Conservation (phyloP, 2,329 filamentous ascomycete species). For the Ceratocystis huliohia region DNA sequence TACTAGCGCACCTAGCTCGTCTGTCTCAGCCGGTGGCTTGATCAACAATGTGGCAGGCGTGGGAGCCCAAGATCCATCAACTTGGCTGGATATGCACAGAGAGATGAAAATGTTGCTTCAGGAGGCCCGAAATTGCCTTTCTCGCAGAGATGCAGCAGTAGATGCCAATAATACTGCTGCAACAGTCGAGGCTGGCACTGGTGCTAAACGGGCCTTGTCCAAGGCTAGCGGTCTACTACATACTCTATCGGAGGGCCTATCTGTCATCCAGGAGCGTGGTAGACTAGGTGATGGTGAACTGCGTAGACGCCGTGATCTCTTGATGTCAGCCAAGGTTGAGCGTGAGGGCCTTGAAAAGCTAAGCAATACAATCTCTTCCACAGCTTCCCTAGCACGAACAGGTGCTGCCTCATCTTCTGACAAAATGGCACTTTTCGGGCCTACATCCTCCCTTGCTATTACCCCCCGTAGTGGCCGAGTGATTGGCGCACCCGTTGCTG, state of each 20-base stretch:
- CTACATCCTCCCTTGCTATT: constrained; percentile 24
- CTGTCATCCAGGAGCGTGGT: constrained; percentile 40
- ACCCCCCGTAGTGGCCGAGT: constrained; percentile 41
- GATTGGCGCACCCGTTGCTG: constrained; percentile 56
- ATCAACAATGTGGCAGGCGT: constrained; percentile 29
- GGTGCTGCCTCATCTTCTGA: constrained; percentile 38
- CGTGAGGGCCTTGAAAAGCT: constrained; percentile 63
- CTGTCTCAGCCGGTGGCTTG: constrained; percentile 36
- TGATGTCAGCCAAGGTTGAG: constrained; percentile 58
- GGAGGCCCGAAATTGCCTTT: constrained; percentile 52
- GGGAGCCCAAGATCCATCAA: constrained; percentile 45
- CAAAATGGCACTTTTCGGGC: constrained; percentile 38
- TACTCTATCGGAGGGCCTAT: constrained; percentile 53
- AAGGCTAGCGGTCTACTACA: constrained; percentile 52
- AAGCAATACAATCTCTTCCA: constrained; percentile 40
- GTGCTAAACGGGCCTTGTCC: constrained; percentile 62
- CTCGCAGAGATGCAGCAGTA: constrained; percentile 46
- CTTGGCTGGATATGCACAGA: constrained; percentile 64
- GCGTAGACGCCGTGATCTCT: constrained; percentile 54
- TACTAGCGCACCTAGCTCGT: constrained; percentile 37
- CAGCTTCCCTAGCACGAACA: constrained; percentile 28
- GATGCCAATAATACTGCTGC: constrained; percentile 32
- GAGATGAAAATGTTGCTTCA: constrained; percentile 62
- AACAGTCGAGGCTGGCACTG: constrained; percentile 51
- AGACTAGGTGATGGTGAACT: constrained; percentile 62